Base-by-base conservation (phyloP, 208 protist species). In the Leishmania guyanensis region DNA sequence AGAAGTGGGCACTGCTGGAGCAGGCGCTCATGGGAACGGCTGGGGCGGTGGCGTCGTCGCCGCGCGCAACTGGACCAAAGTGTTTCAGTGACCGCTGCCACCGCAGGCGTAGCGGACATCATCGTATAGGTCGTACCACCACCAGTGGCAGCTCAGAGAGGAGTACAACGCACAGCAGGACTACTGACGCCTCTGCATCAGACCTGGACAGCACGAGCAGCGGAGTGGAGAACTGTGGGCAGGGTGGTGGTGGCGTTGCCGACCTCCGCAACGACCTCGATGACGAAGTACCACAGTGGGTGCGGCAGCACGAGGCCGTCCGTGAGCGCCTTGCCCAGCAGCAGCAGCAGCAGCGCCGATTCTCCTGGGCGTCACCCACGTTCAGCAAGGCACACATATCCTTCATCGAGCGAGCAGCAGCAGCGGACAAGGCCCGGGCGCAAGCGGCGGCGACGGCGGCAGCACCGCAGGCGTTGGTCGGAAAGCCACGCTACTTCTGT, bases 271-370 rank as follows among this genome's bases (percentile, higher is more conserved):
- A 54, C 1, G 79, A 81, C 60, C 22, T 84, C 58, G 70, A 87
- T 46, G 84, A 83, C 50, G 84, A 83, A 9, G 84, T 87, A 10
- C 80, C 75, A 22, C 79, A 29, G 71, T 84, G 81, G 84, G 69
- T 85, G 26, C 64, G 66, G 12, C 77, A 83, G 51, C 76, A 78
- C 26, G 71, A 80, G 39, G 77, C 64, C 56, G n/a, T 72, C 50
- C 53, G 66, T 26, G 71, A 80, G 14, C 68, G 68, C 33, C 81
- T 75, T 26, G 68, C 60, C 12, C 58, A 62, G 36, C 26, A 46
- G 75, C 75, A 71, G 64, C 29, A 46, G 54, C 73, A 77, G 56
- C 36, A 20, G 39, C 51, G 53, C 56, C 72, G 22, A 58, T 20
- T 51, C 69, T 73, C 72, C 51, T 62, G 72, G 72, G 22, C 39